Evolutionary conservation across 2,329 filamentous ascomycete genomes (phyloP), one percentile per base, ranked within the genome.

Genomic region (Neopestalotiopsis sp.): DNA sequence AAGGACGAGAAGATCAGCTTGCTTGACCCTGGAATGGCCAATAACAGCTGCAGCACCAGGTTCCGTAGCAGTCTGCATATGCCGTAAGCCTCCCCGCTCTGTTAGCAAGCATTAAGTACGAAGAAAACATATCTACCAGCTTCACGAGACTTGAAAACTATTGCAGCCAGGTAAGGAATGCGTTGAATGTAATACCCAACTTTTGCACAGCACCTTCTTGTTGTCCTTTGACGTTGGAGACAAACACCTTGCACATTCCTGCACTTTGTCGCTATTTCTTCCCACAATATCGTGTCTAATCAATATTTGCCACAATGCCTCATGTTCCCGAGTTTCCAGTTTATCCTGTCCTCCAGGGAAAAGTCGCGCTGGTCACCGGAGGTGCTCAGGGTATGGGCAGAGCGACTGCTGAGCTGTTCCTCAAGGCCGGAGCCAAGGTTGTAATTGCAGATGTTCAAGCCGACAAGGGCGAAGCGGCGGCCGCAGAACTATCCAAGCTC

Each of bases 311-410:
- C 59, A 69, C 42, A 10, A 72, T 73, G 69, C 45, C 67, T 12
- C 28, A 60, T 38, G 69, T 71, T 56, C 4, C 64, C 49, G 66
- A 67, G 58, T 68, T 63, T 14, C 45, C 69, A 17, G 62, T 69
- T 7, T 71, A 71, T 45, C 70, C 69, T n/a, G 69, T 70, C 65
- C 58, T 74, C 20, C 69, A 71, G 70, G 70, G 70, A 32, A 73
- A 74, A 40, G 72, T 75, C 30, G 70, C 72, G 10, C 68, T 78
- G 17, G 49, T 78, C 4, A 78, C 76, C 0, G 77, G 75, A 10
- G 77, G 69, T 17, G 73, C 74, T 12, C 72, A 75, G 58, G 78
- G 77, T 1, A 80, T 80, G 68, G 78, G 78, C 13, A 75, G 74
- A 69, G 74, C 75, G 3, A 77, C 73, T 0, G 76, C 75, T 2